A percentile compares a stretch with the other conserved stretches of the same genome.
Conservation (phyloP, 129 eudicot genomes). For the Solidago caesia region DNA sequence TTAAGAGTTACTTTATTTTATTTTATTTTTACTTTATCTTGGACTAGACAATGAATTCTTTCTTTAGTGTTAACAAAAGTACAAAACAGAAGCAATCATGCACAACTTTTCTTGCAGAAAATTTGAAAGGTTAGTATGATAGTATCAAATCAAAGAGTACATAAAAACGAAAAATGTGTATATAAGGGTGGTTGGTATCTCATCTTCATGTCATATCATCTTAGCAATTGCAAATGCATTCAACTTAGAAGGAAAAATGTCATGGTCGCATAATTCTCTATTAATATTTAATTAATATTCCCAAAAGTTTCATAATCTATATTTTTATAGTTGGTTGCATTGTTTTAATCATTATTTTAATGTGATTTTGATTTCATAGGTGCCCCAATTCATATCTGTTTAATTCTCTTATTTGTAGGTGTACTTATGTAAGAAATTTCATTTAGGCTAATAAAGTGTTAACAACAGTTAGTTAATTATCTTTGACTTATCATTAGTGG, state of each 20-base stretch:
- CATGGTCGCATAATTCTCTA: constrained; percentile 19
- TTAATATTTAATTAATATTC: not conserved
- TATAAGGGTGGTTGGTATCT: not conserved
- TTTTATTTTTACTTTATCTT: too few species aligned
- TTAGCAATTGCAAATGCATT: not conserved
- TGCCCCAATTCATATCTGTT: not conserved
- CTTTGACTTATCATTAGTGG: too few species aligned
- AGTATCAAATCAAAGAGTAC: not conserved
- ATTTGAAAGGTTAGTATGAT: not conserved
- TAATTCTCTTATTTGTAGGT: too few species aligned
- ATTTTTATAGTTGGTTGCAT: constrained; percentile 4
- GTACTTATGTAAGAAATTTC: not conserved
- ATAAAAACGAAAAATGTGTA: not conserved
- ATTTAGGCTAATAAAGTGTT: not conserved
- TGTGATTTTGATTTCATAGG: not conserved
- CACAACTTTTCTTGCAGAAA: not conserved
- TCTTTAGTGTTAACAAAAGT: not conserved
- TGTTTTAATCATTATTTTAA: not conserved
- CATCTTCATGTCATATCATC: not conserved
- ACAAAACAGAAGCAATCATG: not conserved
- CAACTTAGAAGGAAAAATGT: constrained; percentile 23
- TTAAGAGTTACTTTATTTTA: too few species aligned
- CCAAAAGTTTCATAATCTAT: not conserved
- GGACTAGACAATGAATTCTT: too few species aligned
- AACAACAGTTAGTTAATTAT: too few species aligned